Evolutionary conservation across 2,329 filamentous ascomycete species (phyloP), one percentile per base, ranked within the genome.

Genomic region (Paraphaeosphaeria sporulosa): DNA sequence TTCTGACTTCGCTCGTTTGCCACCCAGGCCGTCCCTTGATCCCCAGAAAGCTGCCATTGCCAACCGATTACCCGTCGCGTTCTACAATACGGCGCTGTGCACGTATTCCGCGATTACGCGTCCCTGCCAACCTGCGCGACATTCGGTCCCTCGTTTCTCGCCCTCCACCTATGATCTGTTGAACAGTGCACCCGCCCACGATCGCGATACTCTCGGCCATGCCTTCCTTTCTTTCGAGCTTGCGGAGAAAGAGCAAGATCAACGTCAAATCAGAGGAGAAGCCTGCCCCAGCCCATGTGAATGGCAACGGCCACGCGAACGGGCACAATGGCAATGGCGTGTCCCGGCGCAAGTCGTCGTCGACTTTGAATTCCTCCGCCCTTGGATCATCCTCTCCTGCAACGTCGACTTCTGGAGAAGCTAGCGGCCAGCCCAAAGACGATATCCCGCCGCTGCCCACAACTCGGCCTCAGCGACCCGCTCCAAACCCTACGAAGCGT

Each of bases 161-260:
- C 13, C 32, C 30, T 40, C 17, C 36, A 15, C 36, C 5, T 53
- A 62, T 62, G 60, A 62, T 40, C n/a, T 36, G 17, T 36, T 36
- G 13, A 27, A n/a, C 36, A 21, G 46, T 48, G 19, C 51, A 43
- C 40, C 23, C 23, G 25, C 38, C 55, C 63, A 61, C 25, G 58
- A 32, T 56, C 49, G 61, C 55, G 64, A 55, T 62, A 58, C 7
- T 34, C 19, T 47, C 43, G 52, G 63, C 59, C 48, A 82, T 82
- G 80, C 80, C 80, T 73, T 81, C 89, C 46, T 92, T 96, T 73
- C 84, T 95, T 71, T 92, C 88, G 78, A 88, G 90, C 73, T 80
- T 96, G 58, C 90, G 92, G 69, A 87, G 92, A 69, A 89, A 90
- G 69, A 95, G 91, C 58, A 89, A 85, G 76, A 86, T 89, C 62